Base-by-base conservation (phyloP, 1,284 basidiomycete species). In the Irpex sp. region DNA sequence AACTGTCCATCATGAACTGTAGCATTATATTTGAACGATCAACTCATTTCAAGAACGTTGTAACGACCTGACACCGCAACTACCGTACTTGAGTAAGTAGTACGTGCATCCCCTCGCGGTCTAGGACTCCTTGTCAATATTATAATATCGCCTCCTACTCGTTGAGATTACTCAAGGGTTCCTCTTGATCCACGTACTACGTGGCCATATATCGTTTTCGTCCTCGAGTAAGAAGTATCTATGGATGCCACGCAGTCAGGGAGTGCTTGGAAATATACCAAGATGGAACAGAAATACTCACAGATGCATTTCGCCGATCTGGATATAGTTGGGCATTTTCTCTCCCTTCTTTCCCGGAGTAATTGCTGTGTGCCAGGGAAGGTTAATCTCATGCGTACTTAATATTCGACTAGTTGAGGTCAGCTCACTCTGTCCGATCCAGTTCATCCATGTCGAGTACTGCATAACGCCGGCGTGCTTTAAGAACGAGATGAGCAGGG, bases 261-360 rank as follows among this genome's bases (percentile, higher is more conserved):
- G 19, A 8, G 7, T 15, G 39, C 8, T 43, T 9, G 15, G 5
- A 17, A 50, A 17, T 8, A 19, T 9, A 8, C 7, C 13, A 8
- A 19, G 7, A 17, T 8, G 15, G 13, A 9, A 50, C 11, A 50
- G 49, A 17, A 15, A 37, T 15, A 21, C 56, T 57, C 39, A 57
- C 56, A 57, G 37, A 35, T 57, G 56, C 56, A 37, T 36, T 3
- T 57, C 56, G 35, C 56, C 56, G 17, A 57, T 57, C 17, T 57
- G 56, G 5, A 15, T n/a, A 35, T 57, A 57, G 11, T 15, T 39
- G 56, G 56, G 56, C 56, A 57, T 35, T 5, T 31, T 31, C 35
- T 57, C 56, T 13, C 56, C 56, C 17, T 50, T 21, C 13, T 17
- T 36, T 5, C 35, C 33, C 4, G 17, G 31, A 1, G 13, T 43